phyloP scores from a whole-genome alignment of 768 basidiomycete genomes.

The Rubroboletus satanas region DNA sequence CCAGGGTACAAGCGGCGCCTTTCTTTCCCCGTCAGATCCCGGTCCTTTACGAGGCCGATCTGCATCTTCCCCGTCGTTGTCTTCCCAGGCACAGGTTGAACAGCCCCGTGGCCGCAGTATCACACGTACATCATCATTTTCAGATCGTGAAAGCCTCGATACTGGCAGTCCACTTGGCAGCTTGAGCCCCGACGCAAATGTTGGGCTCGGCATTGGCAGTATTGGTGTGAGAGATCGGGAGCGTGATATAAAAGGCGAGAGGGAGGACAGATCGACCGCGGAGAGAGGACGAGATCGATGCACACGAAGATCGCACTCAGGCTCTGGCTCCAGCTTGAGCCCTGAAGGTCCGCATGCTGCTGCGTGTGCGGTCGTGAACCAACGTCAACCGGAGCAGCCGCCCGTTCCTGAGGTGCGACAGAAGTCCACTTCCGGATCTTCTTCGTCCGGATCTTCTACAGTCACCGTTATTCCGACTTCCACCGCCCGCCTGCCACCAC shows the following conservation, averaged over 20 bases:
- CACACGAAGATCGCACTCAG: conserved; percentile 24
- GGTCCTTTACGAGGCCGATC: conserved; percentile 24
- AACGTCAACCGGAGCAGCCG: conserved; percentile 4
- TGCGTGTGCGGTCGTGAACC: conserved; percentile 1
- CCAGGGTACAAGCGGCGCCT: conserved; percentile 18
- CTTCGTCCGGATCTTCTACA: conserved; percentile 28
- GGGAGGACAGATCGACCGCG: conserved; percentile 25
- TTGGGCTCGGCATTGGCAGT: conserved; percentile 29
- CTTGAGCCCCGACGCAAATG: conserved; percentile 37
- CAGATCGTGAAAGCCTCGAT: conserved; percentile 43
- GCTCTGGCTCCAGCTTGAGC: conserved; percentile 37
- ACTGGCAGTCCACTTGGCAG: conserved; percentile 37
- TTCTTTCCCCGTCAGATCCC: conserved; percentile 27
- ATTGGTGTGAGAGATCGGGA: conserved; percentile 35
- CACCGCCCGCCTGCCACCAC: conserved; percentile 21
- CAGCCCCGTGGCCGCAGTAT: conserved; percentile 49
- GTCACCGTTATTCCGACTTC: conserved; percentile 10
- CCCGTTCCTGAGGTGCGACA: conserved; percentile 13
- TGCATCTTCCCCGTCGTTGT: conserved; percentile 33
- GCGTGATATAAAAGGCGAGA: conserved; percentile 18
- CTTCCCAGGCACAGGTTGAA: conserved; percentile 31
- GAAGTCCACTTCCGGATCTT: conserved; percentile 17
- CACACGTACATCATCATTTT: conserved; percentile 53
- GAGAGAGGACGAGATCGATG: conserved; percentile 31
- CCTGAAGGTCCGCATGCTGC: conserved; percentile 22